Percentiles rank a stretch among this genome's conserved stretches.
phyloP scores from a whole-genome alignment of 306 rosid species.

The Rosa persica region DNA sequence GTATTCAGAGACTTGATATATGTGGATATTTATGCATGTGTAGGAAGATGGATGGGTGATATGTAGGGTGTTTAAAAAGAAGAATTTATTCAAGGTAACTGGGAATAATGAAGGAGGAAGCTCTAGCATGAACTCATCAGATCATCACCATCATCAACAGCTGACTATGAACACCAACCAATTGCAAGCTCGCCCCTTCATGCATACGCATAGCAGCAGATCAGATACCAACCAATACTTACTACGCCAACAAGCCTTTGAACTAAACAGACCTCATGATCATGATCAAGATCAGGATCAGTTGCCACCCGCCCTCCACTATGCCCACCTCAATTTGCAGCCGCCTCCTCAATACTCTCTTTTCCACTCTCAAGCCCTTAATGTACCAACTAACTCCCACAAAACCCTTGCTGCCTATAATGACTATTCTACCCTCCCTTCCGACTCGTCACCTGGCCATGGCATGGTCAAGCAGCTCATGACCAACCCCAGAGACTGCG shows the following conservation, averaged over 20 bases:
- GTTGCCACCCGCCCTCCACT: slow-evolving; percentile 35
- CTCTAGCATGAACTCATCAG: slow-evolving; percentile 42
- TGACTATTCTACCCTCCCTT: slow-evolving; percentile 9
- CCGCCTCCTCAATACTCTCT: slow-evolving; percentile 42
- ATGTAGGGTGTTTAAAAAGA: slow-evolving; percentile 95
- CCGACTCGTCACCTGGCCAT: slow-evolving; percentile 27
- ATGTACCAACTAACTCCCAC: slow-evolving; percentile 27
- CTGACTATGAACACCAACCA: slow-evolving; percentile 36
- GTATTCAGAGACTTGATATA: background rate
- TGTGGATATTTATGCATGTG: slow-evolving; percentile 1
- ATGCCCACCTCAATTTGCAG: slow-evolving; percentile 13
- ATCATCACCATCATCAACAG: slow-evolving; percentile 43
- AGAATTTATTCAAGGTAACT: slow-evolving; percentile 74
- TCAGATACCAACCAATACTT: slow-evolving; percentile 46
- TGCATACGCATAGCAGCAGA: slow-evolving; percentile 38
- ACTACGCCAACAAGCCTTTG: slow-evolving; percentile 44
- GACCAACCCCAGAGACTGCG: slow-evolving; percentile 66
- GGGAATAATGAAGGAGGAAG: slow-evolving; percentile 35
- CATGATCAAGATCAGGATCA: slow-evolving; percentile 9
- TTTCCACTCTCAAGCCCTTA: slow-evolving; percentile 46
- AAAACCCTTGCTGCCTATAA: slow-evolving; percentile 43
- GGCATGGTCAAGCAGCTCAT: slow-evolving; percentile 61
- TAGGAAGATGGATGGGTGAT: slow-evolving; percentile 99
- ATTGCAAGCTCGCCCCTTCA: slow-evolving; percentile 37
- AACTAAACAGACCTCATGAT: slow-evolving; percentile 51